phyloP scores from a whole-genome alignment of 176 grass and related monocot genomes.

The Tuctoria greenei region DNA sequence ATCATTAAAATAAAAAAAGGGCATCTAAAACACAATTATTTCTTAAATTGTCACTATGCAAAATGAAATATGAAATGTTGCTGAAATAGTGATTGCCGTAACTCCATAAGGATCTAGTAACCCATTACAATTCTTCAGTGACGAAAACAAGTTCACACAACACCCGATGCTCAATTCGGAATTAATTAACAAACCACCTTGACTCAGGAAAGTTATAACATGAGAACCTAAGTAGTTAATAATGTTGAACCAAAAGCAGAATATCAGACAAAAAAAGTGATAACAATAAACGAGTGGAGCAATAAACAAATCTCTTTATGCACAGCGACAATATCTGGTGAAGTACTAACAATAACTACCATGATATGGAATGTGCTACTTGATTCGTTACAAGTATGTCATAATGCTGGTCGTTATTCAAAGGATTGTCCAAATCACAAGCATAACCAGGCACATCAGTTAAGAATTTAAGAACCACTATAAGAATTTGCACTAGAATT shows the following conservation, averaged over 20 bases:
- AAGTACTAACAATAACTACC: slow-evolving; percentile 4
- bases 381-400: too few species aligned
- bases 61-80: background rate
- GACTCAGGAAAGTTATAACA: background rate
- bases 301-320: background rate
- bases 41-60: background rate
- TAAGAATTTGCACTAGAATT: slow-evolving; percentile 2
- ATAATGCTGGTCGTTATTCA: background rate
- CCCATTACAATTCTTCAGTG: background rate
- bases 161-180: background rate
- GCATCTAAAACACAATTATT: background rate
- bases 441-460: background rate
- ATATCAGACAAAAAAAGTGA: background rate
- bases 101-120: background rate
- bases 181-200: background rate
- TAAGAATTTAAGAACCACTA: background rate
- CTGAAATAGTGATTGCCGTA: background rate
- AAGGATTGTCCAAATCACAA: background rate
- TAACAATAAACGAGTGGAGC: background rate
- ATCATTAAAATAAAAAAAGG: background rate
- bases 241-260: background rate
- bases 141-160: slow-evolving; percentile 4
- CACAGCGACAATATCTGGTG: background rate
- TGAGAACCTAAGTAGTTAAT: background rate
- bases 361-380: background rate